These are phyloP conservation scores for Chytriomyces confervae DNA, from an alignment of 192 early-diverging fungal species.

Conservation along the genomic window DNA sequence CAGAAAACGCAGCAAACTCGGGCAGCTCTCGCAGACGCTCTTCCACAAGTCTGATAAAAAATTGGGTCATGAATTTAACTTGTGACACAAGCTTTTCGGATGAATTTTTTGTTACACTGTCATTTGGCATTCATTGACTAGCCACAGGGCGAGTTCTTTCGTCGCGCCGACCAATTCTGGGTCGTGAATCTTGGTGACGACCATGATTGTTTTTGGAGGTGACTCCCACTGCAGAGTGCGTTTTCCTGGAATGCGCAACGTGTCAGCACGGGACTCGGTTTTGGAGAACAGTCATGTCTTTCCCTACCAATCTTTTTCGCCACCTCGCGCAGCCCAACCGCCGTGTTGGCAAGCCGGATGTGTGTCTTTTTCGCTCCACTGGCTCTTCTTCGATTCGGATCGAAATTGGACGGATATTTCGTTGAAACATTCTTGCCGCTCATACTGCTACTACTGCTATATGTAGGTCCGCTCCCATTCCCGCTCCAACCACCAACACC, in stretches of 20 bases:
- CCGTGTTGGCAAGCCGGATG: conserved; percentile 51
- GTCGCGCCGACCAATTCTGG: conserved; percentile 44
- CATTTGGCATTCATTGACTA: conserved; percentile 40
- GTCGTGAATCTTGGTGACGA: conserved; percentile 57
- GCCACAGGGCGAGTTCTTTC: conserved; percentile 47
- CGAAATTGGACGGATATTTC: neutral
- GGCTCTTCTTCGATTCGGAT: neutral
- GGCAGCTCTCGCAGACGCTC: conserved; percentile 40
- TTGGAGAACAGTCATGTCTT: too few relatives aligned
- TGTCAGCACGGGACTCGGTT: too few relatives aligned
- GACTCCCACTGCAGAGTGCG: conserved; percentile 51
- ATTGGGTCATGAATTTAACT: neutral
- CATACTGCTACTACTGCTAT: too few relatives aligned
- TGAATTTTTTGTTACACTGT: conserved; percentile 43
- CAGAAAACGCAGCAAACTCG: conserved; percentile 31
- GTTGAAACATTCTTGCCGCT: neutral
- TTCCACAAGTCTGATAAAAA: conserved; percentile 27
- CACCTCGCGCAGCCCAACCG: conserved; percentile 56
- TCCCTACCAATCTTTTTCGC: conserved; percentile 54
- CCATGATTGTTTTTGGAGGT: conserved; percentile 48
- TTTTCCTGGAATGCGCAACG: conserved; percentile 38
- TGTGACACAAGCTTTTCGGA: neutral
- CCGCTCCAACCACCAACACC: neutral
- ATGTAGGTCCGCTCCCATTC: neutral
- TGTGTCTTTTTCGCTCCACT: conserved; percentile 43